Percentiles rank a stretch among this genome's conserved stretches.
Conservation (phyloP, 2,329 filamentous ascomycete species). For the Sclerotinia minor region DNA sequence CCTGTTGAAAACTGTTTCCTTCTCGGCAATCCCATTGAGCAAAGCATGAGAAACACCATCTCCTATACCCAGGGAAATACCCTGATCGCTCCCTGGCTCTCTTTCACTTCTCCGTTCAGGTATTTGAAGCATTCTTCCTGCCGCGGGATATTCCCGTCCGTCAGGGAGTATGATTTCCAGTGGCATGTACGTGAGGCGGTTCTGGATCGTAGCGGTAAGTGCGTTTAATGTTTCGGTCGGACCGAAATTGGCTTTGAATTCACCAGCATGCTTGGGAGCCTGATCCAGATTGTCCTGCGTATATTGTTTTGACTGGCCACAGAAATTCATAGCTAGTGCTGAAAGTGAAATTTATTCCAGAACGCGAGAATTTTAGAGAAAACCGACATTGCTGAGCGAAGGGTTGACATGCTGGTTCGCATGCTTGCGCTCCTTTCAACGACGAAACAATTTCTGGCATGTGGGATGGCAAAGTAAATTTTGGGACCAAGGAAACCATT, state of each 20-base stretch:
- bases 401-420: constrained; percentile 53
- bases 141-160: constrained; percentile 57
- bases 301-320: constrained; percentile 52
- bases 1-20: constrained; percentile 61
- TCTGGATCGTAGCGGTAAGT: constrained; percentile 47
- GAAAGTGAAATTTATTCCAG: constrained; percentile 68
- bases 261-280: constrained; percentile 47
- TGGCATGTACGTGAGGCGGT: constrained; percentile 49
- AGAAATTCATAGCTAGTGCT: constrained; percentile 51
- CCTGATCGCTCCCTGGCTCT: constrained; percentile 49
- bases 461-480: constrained; percentile 60
- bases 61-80: constrained; percentile 59
- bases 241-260: constrained; percentile 51
- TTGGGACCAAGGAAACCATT: constrained; percentile 71
- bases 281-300: constrained; percentile 47
- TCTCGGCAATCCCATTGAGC: constrained; percentile 56
- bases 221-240: constrained; percentile 55
- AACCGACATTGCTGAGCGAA: constrained; percentile 57
- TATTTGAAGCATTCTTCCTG: constrained; percentile 48
- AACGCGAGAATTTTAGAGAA: constrained; percentile 67
- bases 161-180: constrained; percentile 57
- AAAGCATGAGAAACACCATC: constrained; percentile 51
- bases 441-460: constrained; percentile 65
- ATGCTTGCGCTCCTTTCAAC: constrained; percentile 72
- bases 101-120: constrained; percentile 46